phyloP scores from a whole-genome alignment of 75 land plant species.

The Cryptomeria japonica region DNA sequence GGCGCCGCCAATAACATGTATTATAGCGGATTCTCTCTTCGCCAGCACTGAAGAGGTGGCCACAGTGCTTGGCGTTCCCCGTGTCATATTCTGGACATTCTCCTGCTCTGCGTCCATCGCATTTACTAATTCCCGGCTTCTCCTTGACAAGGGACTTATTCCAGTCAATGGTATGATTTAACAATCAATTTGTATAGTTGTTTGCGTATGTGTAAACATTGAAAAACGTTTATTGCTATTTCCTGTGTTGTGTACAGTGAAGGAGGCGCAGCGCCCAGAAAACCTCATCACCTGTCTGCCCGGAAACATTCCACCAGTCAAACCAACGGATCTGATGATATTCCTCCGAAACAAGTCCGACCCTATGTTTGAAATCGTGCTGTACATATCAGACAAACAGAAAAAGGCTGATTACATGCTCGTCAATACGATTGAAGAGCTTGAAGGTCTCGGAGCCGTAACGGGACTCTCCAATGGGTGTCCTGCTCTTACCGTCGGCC shows the following conservation, averaged over 20 bases:
- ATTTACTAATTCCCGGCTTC: not conserved
- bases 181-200: not conserved
- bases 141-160: not conserved
- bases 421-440: not conserved
- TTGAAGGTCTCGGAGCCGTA: not conserved
- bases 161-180: not conserved
- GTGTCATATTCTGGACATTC: not conserved
- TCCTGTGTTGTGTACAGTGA: not conserved
- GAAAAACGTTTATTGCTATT: not conserved
- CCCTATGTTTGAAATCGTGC: not conserved
- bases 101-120: not conserved
- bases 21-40: not conserved
- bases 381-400: not conserved
- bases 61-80: not conserved
- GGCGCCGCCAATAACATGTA: not conserved
- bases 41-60: not conserved
- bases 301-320: not conserved
- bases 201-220: not conserved
- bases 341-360: not conserved
- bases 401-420: slow-evolving; percentile 1
- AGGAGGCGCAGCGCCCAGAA: not conserved
- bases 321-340: not conserved
- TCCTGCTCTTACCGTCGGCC: slow-evolving; percentile 2
- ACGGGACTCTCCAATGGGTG: not conserved
- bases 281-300: slow-evolving; percentile 4